Conservation (phyloP, 768 basidiomycete genomes). For the Kwoniella dendrophila region DNA sequence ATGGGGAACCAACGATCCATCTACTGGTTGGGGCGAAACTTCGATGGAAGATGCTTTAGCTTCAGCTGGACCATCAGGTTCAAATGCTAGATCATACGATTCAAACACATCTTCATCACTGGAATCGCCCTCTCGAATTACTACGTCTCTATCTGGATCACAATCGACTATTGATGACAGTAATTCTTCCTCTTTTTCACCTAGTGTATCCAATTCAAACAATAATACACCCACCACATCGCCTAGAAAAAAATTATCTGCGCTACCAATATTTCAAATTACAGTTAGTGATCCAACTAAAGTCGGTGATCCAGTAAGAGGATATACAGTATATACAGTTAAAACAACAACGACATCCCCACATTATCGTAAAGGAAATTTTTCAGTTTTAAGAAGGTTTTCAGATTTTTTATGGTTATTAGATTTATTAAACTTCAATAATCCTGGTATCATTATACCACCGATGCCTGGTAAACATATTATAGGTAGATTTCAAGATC, state of each 20-base stretch:
- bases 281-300: conserved; percentile 96
- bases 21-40: conserved; percentile 33
- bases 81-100: conserved; percentile 9
- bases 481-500: conserved; percentile 86
- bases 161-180: too few species aligned
- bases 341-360: conserved; percentile 86
- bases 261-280: conserved; percentile 71
- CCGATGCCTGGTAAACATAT: conserved; percentile 94
- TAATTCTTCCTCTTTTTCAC: too few species aligned
- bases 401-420: conserved; percentile 98
- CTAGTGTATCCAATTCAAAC: conserved; percentile 1
- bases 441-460: conserved; percentile 95
- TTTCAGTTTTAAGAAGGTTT: conserved; percentile 94
- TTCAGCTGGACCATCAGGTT: conserved; percentile 15
- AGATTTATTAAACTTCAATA: conserved; percentile 81
- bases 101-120: not conserved
- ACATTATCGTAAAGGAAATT: conserved; percentile 75
- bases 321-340: conserved; percentile 94
- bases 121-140: not conserved
- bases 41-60: conserved; percentile 12
- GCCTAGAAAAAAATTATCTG: conserved; percentile 17
- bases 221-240: conserved; percentile 13
- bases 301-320: conserved; percentile 84
- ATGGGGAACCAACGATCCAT: conserved; percentile 15
- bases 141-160: not conserved